These are phyloP conservation scores for Neopestalotiopsis rosae DNA, from an alignment of 2,329 filamentous ascomycete species.

Conservation along the genomic window DNA sequence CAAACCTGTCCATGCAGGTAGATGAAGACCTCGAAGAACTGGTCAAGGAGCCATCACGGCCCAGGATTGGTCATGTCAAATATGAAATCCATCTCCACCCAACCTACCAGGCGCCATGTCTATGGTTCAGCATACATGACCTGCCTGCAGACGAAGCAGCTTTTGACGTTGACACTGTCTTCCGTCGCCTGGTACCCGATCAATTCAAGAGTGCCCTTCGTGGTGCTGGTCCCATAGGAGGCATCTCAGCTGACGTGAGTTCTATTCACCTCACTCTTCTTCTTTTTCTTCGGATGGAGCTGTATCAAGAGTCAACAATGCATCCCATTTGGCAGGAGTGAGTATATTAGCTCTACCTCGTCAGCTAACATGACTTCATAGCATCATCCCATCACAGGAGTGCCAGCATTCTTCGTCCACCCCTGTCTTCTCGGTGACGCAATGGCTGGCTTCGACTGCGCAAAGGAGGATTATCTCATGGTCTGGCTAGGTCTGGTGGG, in stretches of 20 bases:
- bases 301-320: constrained; percentile 38
- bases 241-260: constrained; percentile 79
- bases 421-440: constrained; percentile 88
- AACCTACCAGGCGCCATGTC: constrained; percentile 75
- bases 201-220: constrained; percentile 67
- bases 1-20: constrained; percentile 27
- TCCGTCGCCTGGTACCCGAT: constrained; percentile 71
- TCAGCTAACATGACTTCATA: constrained; percentile 45
- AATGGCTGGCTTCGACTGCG: constrained; percentile 69
- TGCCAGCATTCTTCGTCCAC: constrained; percentile 88
- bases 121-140: constrained; percentile 74
- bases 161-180: constrained; percentile 71
- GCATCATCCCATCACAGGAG: constrained; percentile 82
- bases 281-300: constrained; percentile 28
- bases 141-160: constrained; percentile 60
- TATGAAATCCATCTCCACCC: constrained; percentile 80
- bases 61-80: constrained; percentile 53
- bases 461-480: constrained; percentile 75
- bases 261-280: not conserved
- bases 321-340: constrained; percentile 38
- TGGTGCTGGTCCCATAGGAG: constrained; percentile 68
- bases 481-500: constrained; percentile 91
- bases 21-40: constrained; percentile 50
- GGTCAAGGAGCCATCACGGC: constrained; percentile 33
- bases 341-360: constrained; percentile 46